Evolutionary conservation across 2,329 filamentous ascomycete species (phyloP).

Genomic region (Fusarium sp.): DNA sequence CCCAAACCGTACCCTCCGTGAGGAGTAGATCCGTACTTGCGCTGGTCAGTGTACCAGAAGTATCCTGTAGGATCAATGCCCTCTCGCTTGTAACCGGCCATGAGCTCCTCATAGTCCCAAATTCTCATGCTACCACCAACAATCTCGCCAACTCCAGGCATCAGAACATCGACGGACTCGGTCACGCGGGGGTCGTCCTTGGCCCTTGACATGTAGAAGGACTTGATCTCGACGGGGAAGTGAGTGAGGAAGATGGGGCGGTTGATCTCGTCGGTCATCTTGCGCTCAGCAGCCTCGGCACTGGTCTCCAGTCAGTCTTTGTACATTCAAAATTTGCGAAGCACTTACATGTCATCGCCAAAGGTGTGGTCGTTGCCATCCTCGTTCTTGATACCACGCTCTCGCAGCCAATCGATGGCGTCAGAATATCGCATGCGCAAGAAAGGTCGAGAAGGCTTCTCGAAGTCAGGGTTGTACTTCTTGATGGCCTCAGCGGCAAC

Average conservation of each 20-base stretch:
- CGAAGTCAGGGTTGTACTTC: slow-evolving; percentile 90
- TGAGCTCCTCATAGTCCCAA: slow-evolving; percentile 87
- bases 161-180: slow-evolving; percentile 84
- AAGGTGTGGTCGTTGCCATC: slow-evolving; percentile 90
- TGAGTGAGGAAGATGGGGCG: slow-evolving; percentile 94
- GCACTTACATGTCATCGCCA: slow-evolving; percentile 82
- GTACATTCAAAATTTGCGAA: background rate
- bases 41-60: slow-evolving; percentile 99
- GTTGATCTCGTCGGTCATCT: slow-evolving; percentile 98
- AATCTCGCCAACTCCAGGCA: slow-evolving; percentile 97
- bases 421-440: slow-evolving; percentile 94
- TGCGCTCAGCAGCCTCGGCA: slow-evolving; percentile 94
- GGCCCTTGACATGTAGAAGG: slow-evolving; percentile 98
- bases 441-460: slow-evolving; percentile 84
- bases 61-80: slow-evolving; percentile 86
- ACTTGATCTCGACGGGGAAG: slow-evolving; percentile 97
- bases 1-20: slow-evolving; percentile 95
- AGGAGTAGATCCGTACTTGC: slow-evolving; percentile 90
- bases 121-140: slow-evolving; percentile 98
- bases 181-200: slow-evolving; percentile 82
- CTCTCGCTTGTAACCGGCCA: slow-evolving; percentile 87
- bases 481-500: slow-evolving; percentile 77
- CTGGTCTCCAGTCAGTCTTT: slow-evolving; percentile 1
- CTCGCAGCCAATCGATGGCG: slow-evolving; percentile 91
- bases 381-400: slow-evolving; percentile 92